Evolutionary conservation across 2,329 filamentous ascomycete species (phyloP), one percentile per base, ranked within the genome.

Genomic region (Bipolaris sorokiniana): DNA sequence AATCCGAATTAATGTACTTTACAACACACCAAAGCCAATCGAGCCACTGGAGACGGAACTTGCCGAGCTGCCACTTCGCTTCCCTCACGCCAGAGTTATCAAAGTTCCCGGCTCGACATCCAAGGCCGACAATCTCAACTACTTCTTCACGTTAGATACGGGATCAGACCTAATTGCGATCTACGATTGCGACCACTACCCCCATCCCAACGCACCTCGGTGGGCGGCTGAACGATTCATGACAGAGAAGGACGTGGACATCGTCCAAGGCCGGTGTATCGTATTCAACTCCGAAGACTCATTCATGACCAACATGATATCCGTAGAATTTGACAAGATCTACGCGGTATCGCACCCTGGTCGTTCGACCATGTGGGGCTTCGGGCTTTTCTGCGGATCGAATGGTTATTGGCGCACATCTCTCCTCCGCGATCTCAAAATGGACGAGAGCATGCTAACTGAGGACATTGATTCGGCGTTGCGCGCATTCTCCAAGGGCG

Each of bases 301-400:
- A 4, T 75, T 81, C 61, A 71, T 80, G 41, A 77, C 80, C 1
- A 77, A 73, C 45, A 79, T 82, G 78, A 81, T 82, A 15, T 75
- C 78, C 2, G 77, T 82, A 33, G 80, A 82, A 59, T 82, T 82
- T 54, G 80, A 82, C 67, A 82, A 82, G 66, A 82, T 82, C 56
- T 82, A 82, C 61, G 80, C 80, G 2, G 80, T 82, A 10, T 81
- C 80, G 10, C 80, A 82, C 60, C 80, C 80, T 1, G 80, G 80
- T 5, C 76, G 80, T 9, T 76, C 79, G 9, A 73, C 76, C 5
- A 78, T 82, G 73, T 82, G 77, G 67, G 77, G 76, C 4, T 82
- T 82, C 53, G 80, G 80, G 13, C 74, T 82, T 5, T 82, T 82
- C 68, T 81, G 79, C 51, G 80, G 80, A 7, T 80, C 77, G 23